Base-by-base conservation (phyloP, 2,329 filamentous ascomycete genomes). In the Tolypocladium endophyticum region DNA sequence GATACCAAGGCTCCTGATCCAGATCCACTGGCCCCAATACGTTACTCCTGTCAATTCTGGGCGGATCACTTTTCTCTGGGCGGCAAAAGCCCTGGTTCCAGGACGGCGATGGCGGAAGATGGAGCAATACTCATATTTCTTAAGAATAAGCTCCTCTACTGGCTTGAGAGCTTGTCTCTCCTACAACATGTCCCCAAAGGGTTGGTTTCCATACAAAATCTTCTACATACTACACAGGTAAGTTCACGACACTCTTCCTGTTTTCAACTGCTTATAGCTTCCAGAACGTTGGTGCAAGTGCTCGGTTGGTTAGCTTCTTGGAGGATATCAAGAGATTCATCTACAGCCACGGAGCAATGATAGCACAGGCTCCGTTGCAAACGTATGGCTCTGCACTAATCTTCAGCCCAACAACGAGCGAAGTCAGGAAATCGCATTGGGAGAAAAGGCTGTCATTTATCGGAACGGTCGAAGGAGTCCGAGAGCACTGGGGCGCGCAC, bases 1-100 rank as follows among this genome's bases (percentile, higher is more conserved):
- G 65, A 4, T 20, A 28, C 66, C 14, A 43, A 28, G 3, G 38
- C 6, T 4, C 64, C 64, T 7, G 14, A 63, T 1, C 62, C 61
- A 2, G 62, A 67, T 36, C 64, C 65, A 30, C 56, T 68, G 12
- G 62, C 56, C 14, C 12, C 58, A 1, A 33, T 59, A 16, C 9
- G 25, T 11, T 70, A 68, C 54, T 61, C 61, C 1, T 66, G 60
- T 33, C 33, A 63, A 7, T 59, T 61, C 55, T 69, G 64, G 67
- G 57, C 65, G 41, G 55, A 63, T 28, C 63, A 68, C 54, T 14
- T 50, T 25, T 30, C 2, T 16, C 45, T 2, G 6, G 28, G 25
- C 6, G 12, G 14, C 25, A 14, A 50, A 30, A 50, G 45, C 25
- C 14, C 25, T 25, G 45, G 16, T 28, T 18, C 1, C 25, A 28